Evolutionary conservation across 2,329 filamentous ascomycete species (phyloP).

Genomic region (Pseudogymnoascus verrucosus): DNA sequence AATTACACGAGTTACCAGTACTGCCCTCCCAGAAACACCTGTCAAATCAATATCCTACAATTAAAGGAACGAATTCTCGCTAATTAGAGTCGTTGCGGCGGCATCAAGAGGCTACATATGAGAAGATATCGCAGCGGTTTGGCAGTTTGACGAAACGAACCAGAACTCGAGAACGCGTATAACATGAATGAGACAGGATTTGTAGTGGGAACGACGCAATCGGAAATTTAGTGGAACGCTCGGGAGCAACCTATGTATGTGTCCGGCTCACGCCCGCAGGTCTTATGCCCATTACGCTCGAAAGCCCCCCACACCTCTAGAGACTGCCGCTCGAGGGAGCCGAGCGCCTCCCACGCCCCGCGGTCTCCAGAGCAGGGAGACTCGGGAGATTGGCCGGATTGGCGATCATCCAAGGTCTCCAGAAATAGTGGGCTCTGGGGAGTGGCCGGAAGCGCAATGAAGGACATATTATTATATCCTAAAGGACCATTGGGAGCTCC

Average conservation of each 20-base stretch:
- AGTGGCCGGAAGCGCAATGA: neutral
- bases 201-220: neutral
- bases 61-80: neutral
- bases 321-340: neutral
- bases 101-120: neutral
- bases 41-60: neutral
- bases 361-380: neutral
- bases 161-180: neutral
- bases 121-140: neutral
- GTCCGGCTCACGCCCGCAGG: neutral
- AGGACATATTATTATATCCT: too few species aligned
- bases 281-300: neutral
- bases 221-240: neutral
- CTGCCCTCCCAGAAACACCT: neutral
- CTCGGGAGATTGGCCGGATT: neutral
- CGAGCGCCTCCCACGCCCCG: neutral
- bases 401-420: neutral
- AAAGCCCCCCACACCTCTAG: neutral
- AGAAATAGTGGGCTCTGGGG: neutral
- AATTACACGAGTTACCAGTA: neutral
- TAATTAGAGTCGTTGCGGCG: neutral
- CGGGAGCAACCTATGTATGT: neutral
- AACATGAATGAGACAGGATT: conserved; percentile 9
- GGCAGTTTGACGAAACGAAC: neutral
- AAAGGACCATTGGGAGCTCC: too few species aligned